phyloP scores from a whole-genome alignment of 73 alveolate species.

The Uronychia setigera region DNA sequence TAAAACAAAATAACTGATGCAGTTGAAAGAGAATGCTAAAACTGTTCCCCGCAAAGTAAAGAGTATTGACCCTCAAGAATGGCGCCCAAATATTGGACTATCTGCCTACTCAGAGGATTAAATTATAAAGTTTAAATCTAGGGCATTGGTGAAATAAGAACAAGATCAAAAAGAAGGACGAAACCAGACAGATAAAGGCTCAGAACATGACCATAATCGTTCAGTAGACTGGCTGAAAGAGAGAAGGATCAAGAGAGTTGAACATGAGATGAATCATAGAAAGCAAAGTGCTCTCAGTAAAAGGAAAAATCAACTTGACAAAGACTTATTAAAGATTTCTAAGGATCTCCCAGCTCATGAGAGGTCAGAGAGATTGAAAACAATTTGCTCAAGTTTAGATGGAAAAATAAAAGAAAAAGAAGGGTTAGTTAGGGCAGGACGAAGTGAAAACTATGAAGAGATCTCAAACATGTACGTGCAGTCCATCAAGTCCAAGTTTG shows the following conservation, averaged over 20 bases:
- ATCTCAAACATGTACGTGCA: too few relatives aligned
- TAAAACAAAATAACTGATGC: background rate
- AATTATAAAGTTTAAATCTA: background rate
- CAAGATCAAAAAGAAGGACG: background rate
- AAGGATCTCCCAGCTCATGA: background rate
- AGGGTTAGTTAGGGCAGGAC: background rate
- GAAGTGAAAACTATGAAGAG: background rate
- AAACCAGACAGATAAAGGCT: background rate
- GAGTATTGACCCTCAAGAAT: background rate
- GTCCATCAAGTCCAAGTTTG: too few relatives aligned
- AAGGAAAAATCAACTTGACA: background rate
- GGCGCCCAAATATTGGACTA: background rate
- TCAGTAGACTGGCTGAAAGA: slow-evolving; percentile 20
- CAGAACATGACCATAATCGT: background rate
- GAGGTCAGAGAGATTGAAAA: background rate
- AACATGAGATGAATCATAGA: background rate
- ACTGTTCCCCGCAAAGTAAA: background rate
- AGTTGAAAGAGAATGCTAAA: background rate
- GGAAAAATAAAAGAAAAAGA: background rate
- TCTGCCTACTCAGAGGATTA: background rate
- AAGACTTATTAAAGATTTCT: background rate
- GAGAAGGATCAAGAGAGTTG: background rate
- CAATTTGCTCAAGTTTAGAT: background rate
- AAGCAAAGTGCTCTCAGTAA: background rate
- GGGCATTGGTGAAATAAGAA: background rate